These are phyloP conservation scores for Diutina rugosa DNA, from an alignment of 1,139 yeast genomes.

Conservation along the genomic window DNA sequence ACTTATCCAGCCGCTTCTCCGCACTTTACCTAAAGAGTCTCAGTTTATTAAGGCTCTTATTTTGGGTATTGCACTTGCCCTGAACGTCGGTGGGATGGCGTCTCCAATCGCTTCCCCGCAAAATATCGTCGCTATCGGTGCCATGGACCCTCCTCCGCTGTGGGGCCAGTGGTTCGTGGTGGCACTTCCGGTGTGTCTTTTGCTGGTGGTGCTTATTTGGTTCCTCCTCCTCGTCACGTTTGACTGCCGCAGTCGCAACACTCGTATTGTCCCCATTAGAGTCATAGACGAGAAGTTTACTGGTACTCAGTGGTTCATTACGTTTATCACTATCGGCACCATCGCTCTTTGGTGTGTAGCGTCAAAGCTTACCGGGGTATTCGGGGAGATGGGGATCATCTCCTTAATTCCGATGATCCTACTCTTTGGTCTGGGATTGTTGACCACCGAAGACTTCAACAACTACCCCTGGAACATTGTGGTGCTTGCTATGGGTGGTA, in stretches of 20 bases:
- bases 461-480: slow-evolving; percentile 72
- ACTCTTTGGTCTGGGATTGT: slow-evolving; percentile 59
- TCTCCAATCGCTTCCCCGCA: slow-evolving; percentile 77
- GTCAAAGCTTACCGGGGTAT: slow-evolving; percentile 36
- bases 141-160: slow-evolving; percentile 51
- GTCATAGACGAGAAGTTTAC: slow-evolving; percentile 50
- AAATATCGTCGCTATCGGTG: slow-evolving; percentile 61
- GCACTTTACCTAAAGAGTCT: slow-evolving; percentile 49
- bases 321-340: slow-evolving; percentile 38
- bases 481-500: slow-evolving; percentile 68
- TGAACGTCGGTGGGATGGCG: slow-evolving; percentile 68
- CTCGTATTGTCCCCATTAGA: slow-evolving; percentile 35
- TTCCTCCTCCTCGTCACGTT: slow-evolving; percentile 42
- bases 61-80: slow-evolving; percentile 60
- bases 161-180: slow-evolving; percentile 75
- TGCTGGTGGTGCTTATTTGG: slow-evolving; percentile 47
- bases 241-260: slow-evolving; percentile 28
- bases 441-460: slow-evolving; percentile 54
- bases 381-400: slow-evolving; percentile 64
- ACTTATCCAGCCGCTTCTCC: slow-evolving; percentile 48
- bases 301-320: slow-evolving; percentile 51
- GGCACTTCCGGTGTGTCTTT: slow-evolving; percentile 49
- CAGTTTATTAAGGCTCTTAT: slow-evolving; percentile 53
- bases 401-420: slow-evolving; percentile 54
- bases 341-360: slow-evolving; percentile 64